These are phyloP conservation scores for Mrakia frigida DNA, from an alignment of 768 basidiomycete species.

Conservation along the genomic window DNA sequence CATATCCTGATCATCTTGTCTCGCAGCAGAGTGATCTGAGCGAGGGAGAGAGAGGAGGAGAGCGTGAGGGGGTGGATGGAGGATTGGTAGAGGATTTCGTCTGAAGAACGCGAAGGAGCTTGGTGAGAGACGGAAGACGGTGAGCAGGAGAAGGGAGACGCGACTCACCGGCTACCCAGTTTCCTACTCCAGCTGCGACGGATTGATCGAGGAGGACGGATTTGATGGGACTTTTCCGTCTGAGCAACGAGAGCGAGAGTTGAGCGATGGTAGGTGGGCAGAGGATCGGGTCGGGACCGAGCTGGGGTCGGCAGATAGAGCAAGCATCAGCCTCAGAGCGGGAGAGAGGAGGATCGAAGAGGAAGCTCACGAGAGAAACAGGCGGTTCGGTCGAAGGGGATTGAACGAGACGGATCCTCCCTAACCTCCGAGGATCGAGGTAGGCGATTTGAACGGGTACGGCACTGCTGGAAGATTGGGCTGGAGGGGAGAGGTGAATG, in stretches of 20 bases:
- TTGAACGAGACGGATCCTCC: conserved; percentile 14
- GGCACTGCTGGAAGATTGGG: not conserved
- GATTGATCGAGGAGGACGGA: conserved; percentile 40
- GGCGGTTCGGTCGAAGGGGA: conserved; percentile 20
- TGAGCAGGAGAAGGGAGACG: not conserved
- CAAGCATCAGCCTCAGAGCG: too few species aligned
- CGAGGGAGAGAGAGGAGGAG: conserved; percentile 27
- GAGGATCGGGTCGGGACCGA: conserved; percentile 29
- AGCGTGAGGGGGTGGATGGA: conserved; percentile 37
- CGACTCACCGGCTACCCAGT: conserved; percentile 37
- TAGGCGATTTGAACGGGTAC: conserved; percentile 22
- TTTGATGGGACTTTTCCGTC: conserved; percentile 39
- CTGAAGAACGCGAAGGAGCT: not conserved
- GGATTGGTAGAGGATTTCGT: conserved; percentile 41
- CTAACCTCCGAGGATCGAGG: conserved; percentile 24
- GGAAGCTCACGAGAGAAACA: conserved; percentile 14
- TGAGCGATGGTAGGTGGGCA: conserved; percentile 31
- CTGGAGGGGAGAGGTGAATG: not conserved
- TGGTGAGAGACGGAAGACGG: not conserved
- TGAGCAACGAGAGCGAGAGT: conserved; percentile 21
- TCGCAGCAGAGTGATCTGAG: conserved; percentile 33
- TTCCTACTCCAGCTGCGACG: conserved; percentile 35
- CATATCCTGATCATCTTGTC: conserved; percentile 34
- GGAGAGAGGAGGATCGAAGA: not conserved
- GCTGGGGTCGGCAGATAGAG: not conserved